Conservation (phyloP, 1,284 basidiomycete genomes). For the Melampsora americana region DNA sequence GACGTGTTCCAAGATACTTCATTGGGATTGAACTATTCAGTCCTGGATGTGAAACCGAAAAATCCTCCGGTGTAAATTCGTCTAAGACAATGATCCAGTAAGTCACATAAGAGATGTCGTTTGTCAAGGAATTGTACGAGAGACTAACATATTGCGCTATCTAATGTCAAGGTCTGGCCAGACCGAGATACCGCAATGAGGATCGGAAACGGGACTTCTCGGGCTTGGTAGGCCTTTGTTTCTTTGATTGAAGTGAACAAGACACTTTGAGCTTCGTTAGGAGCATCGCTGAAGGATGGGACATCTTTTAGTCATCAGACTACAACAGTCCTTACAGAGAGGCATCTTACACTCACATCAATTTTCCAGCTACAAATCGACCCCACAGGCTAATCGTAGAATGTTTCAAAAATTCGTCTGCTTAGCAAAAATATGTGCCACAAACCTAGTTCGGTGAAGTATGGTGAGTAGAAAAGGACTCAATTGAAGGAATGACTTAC, state of each 20-base stretch:
- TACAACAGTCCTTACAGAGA: not conserved
- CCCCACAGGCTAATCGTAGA: conserved; percentile 21
- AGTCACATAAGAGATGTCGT: too few relatives aligned
- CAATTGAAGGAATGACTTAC: conserved; percentile 4
- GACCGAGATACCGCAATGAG: conserved; percentile 14
- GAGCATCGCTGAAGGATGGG: not conserved
- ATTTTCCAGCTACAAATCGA: conserved; percentile 21
- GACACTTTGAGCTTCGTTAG: conserved; percentile 25
- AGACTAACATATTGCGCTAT: conserved; percentile 34
- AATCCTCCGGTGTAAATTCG: conserved; percentile 40
- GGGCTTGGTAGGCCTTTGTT: conserved; percentile 21
- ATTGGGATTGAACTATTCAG: conserved; percentile 40
- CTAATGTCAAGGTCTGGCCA: conserved; percentile 5
- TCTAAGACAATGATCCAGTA: conserved; percentile 2
- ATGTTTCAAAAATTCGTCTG: not conserved
- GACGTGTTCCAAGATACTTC: conserved; percentile 14
- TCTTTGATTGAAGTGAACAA: conserved; percentile 25
- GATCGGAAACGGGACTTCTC: conserved; percentile 31
- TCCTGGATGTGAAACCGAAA: conserved; percentile 31
- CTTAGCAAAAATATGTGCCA: not conserved
- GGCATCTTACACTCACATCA: conserved; percentile 12
- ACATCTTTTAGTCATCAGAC: not conserved
- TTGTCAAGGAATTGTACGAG: too few relatives aligned
- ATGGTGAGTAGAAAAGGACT: not conserved
- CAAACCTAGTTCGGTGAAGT: not conserved